These are phyloP conservation scores for Adansonia digitata DNA, from an alignment of 345 rosid species.

Conservation along the genomic window DNA sequence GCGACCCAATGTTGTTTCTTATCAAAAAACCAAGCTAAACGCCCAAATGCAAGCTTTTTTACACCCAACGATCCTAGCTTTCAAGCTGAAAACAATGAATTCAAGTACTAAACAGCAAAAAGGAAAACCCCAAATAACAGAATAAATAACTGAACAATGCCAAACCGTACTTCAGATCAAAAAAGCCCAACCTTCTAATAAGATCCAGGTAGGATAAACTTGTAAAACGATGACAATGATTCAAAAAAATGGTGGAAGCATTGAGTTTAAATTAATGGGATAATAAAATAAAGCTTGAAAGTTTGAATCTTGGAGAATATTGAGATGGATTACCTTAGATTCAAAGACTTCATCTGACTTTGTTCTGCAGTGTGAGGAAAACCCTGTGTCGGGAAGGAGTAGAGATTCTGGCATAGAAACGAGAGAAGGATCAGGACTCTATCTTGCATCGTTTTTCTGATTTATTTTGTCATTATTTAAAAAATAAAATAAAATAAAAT, in stretches of 20 bases:
- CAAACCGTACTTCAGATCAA: slow-evolving; percentile 7
- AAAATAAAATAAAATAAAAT: too few species aligned
- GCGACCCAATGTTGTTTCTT: slow-evolving; percentile 5
- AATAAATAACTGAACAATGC: neutral
- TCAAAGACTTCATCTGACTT: slow-evolving; percentile 13
- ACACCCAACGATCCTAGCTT: slow-evolving; percentile 21
- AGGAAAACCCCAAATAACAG: slow-evolving; percentile 15
- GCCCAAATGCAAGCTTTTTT: neutral
- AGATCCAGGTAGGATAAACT: slow-evolving; percentile 29
- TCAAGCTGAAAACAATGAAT: slow-evolving; percentile 2
- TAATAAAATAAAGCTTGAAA: neutral
- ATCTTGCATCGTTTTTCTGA: slow-evolving; percentile 2
- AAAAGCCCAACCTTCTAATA: slow-evolving; percentile 9
- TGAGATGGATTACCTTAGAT: slow-evolving; percentile 26
- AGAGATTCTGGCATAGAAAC: slow-evolving; percentile 7
- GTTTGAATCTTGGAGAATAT: slow-evolving; percentile 9
- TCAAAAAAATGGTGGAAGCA: too few species aligned
- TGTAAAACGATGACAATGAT: neutral
- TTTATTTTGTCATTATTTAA: slow-evolving; percentile 22
- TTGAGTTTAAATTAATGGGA: slow-evolving; percentile 10
- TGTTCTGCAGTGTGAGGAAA: slow-evolving; percentile 6
- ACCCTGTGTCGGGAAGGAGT: slow-evolving; percentile 3
- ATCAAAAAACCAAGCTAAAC: neutral
- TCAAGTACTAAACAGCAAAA: slow-evolving; percentile 13
- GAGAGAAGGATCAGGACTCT: neutral